phyloP scores from a whole-genome alignment of 75 land plant species.

The Isoetes taiwanensis region DNA sequence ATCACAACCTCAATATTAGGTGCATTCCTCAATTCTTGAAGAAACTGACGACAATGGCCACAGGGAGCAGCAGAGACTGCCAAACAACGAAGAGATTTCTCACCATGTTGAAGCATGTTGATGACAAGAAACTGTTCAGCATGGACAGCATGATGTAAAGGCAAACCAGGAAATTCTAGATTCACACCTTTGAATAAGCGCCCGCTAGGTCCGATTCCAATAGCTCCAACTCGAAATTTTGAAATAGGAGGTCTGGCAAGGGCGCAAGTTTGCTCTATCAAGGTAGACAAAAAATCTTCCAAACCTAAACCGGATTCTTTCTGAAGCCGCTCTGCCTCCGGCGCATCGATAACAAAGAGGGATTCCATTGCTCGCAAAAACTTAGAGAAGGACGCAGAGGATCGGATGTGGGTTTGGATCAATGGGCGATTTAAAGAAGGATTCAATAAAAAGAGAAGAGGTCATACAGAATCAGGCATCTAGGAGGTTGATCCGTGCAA shows the following conservation, averaged over 20 bases:
- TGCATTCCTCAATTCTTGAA: constrained; percentile 68
- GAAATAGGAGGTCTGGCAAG: constrained; percentile 85
- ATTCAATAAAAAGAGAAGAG: too few relatives aligned
- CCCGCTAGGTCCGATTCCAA: constrained; percentile 64
- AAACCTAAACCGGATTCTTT: constrained; percentile 18
- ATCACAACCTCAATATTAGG: constrained; percentile 43
- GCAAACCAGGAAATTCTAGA: constrained; percentile 73
- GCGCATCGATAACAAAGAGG: constrained; percentile 55
- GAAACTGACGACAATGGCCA: constrained; percentile 98
- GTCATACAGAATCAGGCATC: too few relatives aligned
- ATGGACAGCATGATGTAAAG: constrained; percentile 82
- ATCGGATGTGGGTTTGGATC: too few relatives aligned
- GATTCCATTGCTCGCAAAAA: too few relatives aligned
- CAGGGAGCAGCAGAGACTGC: constrained; percentile 95
- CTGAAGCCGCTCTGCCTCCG: constrained; percentile 24
- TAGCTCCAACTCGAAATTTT: constrained; percentile 74
- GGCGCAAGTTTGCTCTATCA: constrained; percentile 37
- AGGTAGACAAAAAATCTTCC: constrained; percentile 33
- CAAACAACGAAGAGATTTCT: constrained; percentile 25
- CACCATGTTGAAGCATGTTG: constrained; percentile 52
- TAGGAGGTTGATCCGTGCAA: too few relatives aligned
- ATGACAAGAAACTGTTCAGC: constrained; percentile 92
- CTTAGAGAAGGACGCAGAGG: too few relatives aligned
- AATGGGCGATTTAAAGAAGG: too few relatives aligned
- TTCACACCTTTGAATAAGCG: constrained; percentile 85